Percentiles rank a stretch among this genome's conserved stretches.
phyloP scores from a whole-genome alignment of 805 yeast species.

The Schwanniomyces polymorphus region DNA sequence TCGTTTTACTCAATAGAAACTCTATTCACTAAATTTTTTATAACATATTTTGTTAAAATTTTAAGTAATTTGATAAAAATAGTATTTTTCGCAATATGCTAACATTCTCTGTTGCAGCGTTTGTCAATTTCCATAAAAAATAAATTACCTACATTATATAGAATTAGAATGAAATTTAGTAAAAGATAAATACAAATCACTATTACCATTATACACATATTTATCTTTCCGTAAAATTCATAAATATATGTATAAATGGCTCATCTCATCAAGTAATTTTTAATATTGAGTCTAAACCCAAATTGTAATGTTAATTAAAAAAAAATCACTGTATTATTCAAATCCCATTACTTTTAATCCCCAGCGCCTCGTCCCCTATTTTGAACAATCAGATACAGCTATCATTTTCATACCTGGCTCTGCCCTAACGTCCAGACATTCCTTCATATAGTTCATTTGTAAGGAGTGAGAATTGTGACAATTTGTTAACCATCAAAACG shows the following conservation, averaged over 20 bases:
- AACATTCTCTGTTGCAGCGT: not conserved
- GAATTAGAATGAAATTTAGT: too few species aligned
- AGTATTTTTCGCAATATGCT: not conserved
- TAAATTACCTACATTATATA: too few species aligned
- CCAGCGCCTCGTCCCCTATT: too few species aligned
- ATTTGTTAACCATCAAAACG: not conserved
- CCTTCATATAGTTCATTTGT: not conserved
- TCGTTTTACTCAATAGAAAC: too few species aligned
- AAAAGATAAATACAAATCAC: too few species aligned
- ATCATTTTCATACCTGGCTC: not conserved
- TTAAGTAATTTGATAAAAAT: not conserved
- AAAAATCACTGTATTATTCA: not conserved
- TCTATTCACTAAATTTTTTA: not conserved
- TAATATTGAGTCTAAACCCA: too few species aligned
- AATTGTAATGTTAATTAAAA: too few species aligned
- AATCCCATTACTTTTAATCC: not conserved
- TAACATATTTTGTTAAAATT: not conserved
- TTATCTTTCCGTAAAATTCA: too few species aligned
- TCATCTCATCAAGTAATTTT: too few species aligned
- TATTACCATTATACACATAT: too few species aligned
- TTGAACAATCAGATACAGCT: not conserved
- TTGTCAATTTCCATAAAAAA: not conserved
- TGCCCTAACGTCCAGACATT: not conserved
- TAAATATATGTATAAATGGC: too few species aligned
- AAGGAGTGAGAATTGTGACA: conserved; percentile 1